These are phyloP conservation scores for Malania oleifera DNA, from an alignment of 164 flowering plant species.

Conservation along the genomic window DNA sequence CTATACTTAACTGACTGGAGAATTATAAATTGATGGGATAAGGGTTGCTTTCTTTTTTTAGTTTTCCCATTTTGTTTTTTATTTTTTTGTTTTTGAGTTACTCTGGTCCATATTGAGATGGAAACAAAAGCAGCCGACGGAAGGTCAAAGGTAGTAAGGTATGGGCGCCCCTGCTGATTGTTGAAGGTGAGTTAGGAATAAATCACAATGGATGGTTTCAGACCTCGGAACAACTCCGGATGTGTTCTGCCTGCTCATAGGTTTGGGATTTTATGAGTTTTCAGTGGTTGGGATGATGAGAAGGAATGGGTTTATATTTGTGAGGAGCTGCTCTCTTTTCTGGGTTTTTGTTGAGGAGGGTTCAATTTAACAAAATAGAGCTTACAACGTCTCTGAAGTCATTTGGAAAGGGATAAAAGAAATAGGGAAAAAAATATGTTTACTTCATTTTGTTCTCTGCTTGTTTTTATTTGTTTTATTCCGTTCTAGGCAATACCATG, in stretches of 20 bases:
- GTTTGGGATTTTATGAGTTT: background rate
- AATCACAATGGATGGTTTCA: background rate
- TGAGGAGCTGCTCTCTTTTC: background rate
- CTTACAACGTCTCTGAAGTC: slow-evolving; percentile 1
- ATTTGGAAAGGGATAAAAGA: no score
- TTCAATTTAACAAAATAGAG: background rate
- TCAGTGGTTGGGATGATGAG: background rate
- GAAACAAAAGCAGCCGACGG: background rate
- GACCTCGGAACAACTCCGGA: background rate
- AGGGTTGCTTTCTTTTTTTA: no score
- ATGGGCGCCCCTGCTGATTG: background rate
- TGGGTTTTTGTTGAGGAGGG: background rate
- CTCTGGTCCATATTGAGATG: no score
- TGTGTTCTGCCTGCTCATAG: background rate
- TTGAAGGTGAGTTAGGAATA: background rate
- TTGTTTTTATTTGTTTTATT: no score
- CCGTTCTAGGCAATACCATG: no score
- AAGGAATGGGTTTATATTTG: slow-evolving; percentile 3
- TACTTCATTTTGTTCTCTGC: no score
- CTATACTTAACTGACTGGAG: no score
- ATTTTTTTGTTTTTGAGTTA: no score
- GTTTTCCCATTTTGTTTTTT: no score
- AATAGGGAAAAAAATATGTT: no score
- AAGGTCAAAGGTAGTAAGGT: background rate
- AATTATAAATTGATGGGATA: no score